Evolutionary conservation across 2,329 filamentous ascomycete genomes (phyloP).

Genomic region (Microdochium nivale): DNA sequence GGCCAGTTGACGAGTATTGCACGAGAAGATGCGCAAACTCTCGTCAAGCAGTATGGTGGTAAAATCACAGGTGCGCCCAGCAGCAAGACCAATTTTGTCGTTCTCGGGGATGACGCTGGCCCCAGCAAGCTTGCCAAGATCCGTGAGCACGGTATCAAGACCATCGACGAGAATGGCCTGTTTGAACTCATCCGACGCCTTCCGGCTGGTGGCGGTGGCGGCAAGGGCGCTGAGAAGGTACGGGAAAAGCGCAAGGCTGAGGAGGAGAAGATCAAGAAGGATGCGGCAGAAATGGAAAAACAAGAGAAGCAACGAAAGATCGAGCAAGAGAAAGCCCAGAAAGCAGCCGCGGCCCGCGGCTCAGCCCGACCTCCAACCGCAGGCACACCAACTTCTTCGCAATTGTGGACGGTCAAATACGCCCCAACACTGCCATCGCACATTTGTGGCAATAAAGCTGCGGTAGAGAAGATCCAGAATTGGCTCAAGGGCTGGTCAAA

Average conservation of each 20-base stretch:
- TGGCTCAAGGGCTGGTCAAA: constrained; percentile 83
- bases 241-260: constrained; percentile 80
- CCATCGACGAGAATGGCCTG: constrained; percentile 87
- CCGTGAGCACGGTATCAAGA: constrained; percentile 68
- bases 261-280: constrained; percentile 69
- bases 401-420: constrained; percentile 92
- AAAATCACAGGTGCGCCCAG: constrained; percentile 82
- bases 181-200: constrained; percentile 76
- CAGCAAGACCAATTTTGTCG: constrained; percentile 88
- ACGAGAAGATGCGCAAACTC: constrained; percentile 72
- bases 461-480: constrained; percentile 79
- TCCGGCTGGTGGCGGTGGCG: constrained; percentile 78
- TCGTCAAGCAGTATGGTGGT: constrained; percentile 91
- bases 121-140: constrained; percentile 91
- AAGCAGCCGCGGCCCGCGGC: constrained; percentile 36
- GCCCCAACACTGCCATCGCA: constrained; percentile 77
- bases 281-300: constrained; percentile 77
- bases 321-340: constrained; percentile 45
- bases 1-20: constrained; percentile 73
- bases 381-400: constrained; percentile 40
- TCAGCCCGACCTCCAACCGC: constrained; percentile 25
- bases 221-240: constrained; percentile 78
- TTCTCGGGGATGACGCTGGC: constrained; percentile 83
- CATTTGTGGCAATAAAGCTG: constrained; percentile 89
- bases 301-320: constrained; percentile 58